These are phyloP conservation scores for Lachnum nothofagi DNA, from an alignment of 2,329 filamentous ascomycete genomes.

Conservation along the genomic window DNA sequence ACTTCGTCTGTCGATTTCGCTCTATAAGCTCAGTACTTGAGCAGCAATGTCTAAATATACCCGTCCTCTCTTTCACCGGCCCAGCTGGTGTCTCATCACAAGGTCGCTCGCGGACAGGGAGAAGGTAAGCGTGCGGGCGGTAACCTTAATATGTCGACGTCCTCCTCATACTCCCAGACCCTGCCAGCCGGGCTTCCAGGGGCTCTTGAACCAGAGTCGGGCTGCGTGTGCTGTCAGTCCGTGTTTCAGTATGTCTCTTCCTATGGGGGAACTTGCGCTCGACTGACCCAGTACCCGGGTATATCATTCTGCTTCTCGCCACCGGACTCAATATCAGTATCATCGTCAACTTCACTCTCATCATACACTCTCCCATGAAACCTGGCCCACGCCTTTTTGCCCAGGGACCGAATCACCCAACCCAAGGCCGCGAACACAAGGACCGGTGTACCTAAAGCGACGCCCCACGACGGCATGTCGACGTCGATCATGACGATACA, in stretches of 20 bases:
- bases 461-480: constrained; percentile 54
- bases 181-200: background rate
- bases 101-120: background rate
- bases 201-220: constrained; percentile 3
- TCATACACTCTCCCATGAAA: background rate
- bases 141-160: background rate
- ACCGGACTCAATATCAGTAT: constrained; percentile 4
- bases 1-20: too few species aligned
- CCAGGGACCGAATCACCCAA: constrained; percentile 41
- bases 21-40: constrained; percentile 13
- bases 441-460: constrained; percentile 56
- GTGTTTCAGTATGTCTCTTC: background rate
- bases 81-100: too few species aligned
- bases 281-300: constrained; percentile 5
- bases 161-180: background rate
- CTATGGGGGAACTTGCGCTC: constrained; percentile 9
- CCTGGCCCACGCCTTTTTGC: constrained; percentile 9
- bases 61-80: background rate
- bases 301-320: constrained; percentile 3
- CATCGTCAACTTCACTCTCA: background rate
- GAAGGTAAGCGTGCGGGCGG: background rate
- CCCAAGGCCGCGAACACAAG: constrained; percentile 46
- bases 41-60: background rate
- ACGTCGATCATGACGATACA: constrained; percentile 45
- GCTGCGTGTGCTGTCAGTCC: constrained; percentile 2